Conservation (phyloP, 2,329 filamentous ascomycete species). For the Bipolaris victoriae region DNA sequence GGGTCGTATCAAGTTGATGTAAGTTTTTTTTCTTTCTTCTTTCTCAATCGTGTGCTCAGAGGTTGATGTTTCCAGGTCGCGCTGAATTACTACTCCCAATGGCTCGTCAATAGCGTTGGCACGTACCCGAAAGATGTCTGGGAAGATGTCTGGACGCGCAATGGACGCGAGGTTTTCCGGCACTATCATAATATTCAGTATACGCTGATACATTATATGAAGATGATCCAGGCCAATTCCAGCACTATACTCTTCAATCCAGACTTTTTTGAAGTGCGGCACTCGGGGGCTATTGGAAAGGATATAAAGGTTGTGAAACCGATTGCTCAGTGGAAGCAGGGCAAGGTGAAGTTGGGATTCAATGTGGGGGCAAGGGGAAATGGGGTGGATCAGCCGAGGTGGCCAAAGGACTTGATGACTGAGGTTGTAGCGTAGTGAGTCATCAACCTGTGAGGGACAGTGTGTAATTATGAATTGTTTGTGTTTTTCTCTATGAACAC, state of each 20-base stretch:
- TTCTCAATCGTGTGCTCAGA: neutral
- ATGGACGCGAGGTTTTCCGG: conserved; percentile 57
- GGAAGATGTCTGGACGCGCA: conserved; percentile 55
- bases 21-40: conserved; percentile 20
- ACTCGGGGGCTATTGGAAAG: conserved; percentile 47
- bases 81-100: conserved; percentile 48
- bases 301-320: conserved; percentile 54
- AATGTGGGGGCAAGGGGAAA: conserved; percentile 60
- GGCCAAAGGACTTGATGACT: conserved; percentile 55
- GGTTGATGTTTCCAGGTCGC: conserved; percentile 30
- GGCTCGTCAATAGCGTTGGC: conserved; percentile 44
- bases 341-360: conserved; percentile 48
- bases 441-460: neutral
- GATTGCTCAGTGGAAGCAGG: conserved; percentile 48
- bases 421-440: conserved; percentile 42
- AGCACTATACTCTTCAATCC: conserved; percentile 53
- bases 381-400: conserved; percentile 56
- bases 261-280: conserved; percentile 57
- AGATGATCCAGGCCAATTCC: conserved; percentile 50
- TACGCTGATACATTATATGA: conserved; percentile 50
- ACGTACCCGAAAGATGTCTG: conserved; percentile 53
- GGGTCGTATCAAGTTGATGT: conserved; percentile 53
- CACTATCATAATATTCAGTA: conserved; percentile 59
- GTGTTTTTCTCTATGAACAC: neutral
- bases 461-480: neutral